Evolutionary conservation across 495 filamentous ascomycete species (phyloP).

Genomic region (Tirmania nivea): DNA sequence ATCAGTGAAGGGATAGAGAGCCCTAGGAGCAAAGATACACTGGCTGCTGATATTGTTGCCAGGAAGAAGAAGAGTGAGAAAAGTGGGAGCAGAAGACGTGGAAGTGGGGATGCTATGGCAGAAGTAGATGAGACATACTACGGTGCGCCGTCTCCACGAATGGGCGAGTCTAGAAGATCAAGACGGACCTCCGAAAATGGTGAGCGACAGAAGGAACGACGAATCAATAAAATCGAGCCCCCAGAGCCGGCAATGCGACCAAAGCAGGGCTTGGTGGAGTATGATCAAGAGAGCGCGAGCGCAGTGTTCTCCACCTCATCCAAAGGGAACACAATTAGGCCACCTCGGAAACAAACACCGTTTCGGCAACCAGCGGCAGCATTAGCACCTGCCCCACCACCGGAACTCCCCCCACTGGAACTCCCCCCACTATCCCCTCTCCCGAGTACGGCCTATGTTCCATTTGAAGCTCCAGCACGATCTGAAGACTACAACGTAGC

Average conservation of each 20-base stretch:
- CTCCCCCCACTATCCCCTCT: not conserved
- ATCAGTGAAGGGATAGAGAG: not conserved
- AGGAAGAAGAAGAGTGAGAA: not conserved
- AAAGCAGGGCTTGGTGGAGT: no score
- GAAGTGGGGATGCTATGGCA: not conserved
- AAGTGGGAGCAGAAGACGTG: not conserved
- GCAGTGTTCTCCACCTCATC: not conserved
- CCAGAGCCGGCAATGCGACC: no score
- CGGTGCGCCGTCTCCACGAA: not conserved
- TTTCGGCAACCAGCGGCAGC: not conserved
- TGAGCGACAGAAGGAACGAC: not conserved
- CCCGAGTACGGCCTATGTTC: no score
- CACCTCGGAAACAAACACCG: not conserved
- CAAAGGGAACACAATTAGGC: not conserved
- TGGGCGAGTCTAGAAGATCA: no score
- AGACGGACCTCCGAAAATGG: no score
- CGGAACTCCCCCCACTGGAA: not conserved
- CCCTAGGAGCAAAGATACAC: no score
- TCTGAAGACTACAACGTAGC: no score
- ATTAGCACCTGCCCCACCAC: not conserved
- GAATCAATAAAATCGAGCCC: not conserved
- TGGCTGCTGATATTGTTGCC: not conserved
- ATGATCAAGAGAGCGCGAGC: not conserved
- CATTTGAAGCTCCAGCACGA: no score
- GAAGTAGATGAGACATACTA: not conserved